Base-by-base conservation (phyloP, 371 early-diverging fungal genomes). In the Apophysomyces elegans region DNA sequence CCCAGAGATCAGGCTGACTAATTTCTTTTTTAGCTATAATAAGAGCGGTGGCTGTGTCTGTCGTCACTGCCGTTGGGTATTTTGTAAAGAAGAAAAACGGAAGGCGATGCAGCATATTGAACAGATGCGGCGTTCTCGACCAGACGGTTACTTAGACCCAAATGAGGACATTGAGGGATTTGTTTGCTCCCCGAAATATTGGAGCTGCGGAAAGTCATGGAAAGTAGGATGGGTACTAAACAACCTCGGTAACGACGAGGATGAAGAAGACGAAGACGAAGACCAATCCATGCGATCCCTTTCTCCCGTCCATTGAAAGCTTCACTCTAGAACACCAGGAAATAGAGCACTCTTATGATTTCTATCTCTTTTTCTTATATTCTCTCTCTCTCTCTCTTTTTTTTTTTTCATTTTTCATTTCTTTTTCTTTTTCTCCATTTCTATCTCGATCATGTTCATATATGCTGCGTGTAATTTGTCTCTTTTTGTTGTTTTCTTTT, bases 11-110 rank as follows among this genome's bases (percentile, higher is more conserved):
- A 57, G 46, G 47, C 50, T 61, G 3, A 43, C 21, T 64, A 58
- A 56, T 65, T 59, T 21, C 36, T 56, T 67, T 37, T 35, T 32
- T 67, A 81, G 81, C 46, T 82, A 79, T 54, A 77, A 82, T 54
- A 82, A 82, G 54, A 79, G 79, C 32, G 71, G 71, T 36, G 79
- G 79, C 0, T 76, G 77, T 60, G 76, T 82, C 5, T 82, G 83
- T 50, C 74, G 75, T 16, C 65, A 76, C 60, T 82, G 83, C 57
- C 77, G 79, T 1, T 82, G 83, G 83, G 79, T 82, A 0, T 72
- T 82, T 45, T 82, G 79, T 60, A 82, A 82, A 68, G 83, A 82
- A 68, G 83, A 82, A 45, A 79, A 79, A 61, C 67, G 76, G 44
- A 82, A 82, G 47, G 83, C 83, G 3, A 64, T 79, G 46, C 73